Conservation (phyloP, 768 basidiomycete genomes). For the Boletus coccyginus region DNA sequence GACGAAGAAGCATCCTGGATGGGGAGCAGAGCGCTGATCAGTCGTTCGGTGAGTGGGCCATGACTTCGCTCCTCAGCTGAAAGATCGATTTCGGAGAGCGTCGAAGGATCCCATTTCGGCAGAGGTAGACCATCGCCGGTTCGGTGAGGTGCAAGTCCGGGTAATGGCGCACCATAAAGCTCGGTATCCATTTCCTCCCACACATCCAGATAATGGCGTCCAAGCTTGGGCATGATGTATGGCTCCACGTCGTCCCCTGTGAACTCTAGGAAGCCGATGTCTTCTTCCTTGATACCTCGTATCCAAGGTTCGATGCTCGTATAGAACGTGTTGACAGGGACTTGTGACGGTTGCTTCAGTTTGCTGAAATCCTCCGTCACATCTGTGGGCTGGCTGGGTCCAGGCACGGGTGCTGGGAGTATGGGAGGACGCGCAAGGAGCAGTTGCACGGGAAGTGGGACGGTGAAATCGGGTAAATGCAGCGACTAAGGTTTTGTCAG, state of each 20-base stretch:
- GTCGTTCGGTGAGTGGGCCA: conserved; percentile 83
- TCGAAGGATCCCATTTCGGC: conserved; percentile 82
- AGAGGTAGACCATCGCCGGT: conserved; percentile 36
- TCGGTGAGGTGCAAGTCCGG: conserved; percentile 39
- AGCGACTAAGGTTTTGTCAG: conserved; percentile 25
- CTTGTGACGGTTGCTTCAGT: conserved; percentile 71
- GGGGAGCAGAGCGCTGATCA: conserved; percentile 72
- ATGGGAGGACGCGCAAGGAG: conserved; percentile 62
- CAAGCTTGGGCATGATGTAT: conserved; percentile 82
- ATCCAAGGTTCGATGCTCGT: conserved; percentile 87
- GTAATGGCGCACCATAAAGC: conserved; percentile 41
- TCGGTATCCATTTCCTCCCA: conserved; percentile 92
- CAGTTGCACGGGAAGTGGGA: conserved; percentile 50
- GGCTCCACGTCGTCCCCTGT: conserved; percentile 89
- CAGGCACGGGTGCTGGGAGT: conserved; percentile 63
- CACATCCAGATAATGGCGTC: conserved; percentile 78
- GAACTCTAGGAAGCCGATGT: conserved; percentile 89
- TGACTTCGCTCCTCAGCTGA: conserved; percentile 75
- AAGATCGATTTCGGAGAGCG: conserved; percentile 69
- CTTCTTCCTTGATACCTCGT: conserved; percentile 89
- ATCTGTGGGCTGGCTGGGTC: conserved; percentile 79
- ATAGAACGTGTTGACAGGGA: conserved; percentile 75
- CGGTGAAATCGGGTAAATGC: conserved; percentile 57
- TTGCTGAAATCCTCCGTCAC: conserved; percentile 90
- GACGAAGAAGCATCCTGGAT: conserved; percentile 55